Base-by-base conservation (phyloP, 345 rosid genomes). In the Arabidopsis suecica region DNA sequence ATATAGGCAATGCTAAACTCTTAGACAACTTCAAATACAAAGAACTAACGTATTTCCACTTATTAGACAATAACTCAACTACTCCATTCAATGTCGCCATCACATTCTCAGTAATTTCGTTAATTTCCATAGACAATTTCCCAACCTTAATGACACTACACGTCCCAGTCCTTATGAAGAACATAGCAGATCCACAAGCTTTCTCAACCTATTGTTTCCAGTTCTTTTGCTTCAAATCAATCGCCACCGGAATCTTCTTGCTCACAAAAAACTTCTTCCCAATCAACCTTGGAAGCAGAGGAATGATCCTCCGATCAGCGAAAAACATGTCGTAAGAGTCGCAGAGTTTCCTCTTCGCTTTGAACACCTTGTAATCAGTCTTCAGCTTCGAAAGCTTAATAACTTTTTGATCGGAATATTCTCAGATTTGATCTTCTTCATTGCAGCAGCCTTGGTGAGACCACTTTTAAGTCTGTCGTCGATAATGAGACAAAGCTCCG, bases 161-260 rank as follows among this genome's bases (percentile, higher is more conserved):
- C 25, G 97, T 89, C 14, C 94, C 97, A 3, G 83, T 83, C 65
- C 86, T 84, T 80, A 91, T 61, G 63, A 72, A 91, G 80, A 91
- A 67, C 80, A 89, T 61, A 18, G 84, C 89, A 23, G 94, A 88
- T 1, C 83, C 84, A 76, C 92, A 86, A 36, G 80, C 86, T 20
- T 65, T 87, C 45, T 83, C 84, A 36, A 91, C 71, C 83, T 89
- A 94, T 80, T 91, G 89, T 79, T 84, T 91, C 97, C 97, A 91
- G 51, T 87, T 89, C 71, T 80, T 83, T 20, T 91, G 92, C 73
- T 77, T 83, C 84, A 91, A 84, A 73, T 91, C 87, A 16, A 91
- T 32, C 5, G 85, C 83, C 33, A 88, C 76, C 0, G 94, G 97
- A 60, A 87, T 82, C 88, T 85, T 91, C 86, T 86, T 91, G 67